Evolutionary conservation across 2,329 filamentous ascomycete species (phyloP).

Genomic region (Berkeleyomyces rouxiae): DNA sequence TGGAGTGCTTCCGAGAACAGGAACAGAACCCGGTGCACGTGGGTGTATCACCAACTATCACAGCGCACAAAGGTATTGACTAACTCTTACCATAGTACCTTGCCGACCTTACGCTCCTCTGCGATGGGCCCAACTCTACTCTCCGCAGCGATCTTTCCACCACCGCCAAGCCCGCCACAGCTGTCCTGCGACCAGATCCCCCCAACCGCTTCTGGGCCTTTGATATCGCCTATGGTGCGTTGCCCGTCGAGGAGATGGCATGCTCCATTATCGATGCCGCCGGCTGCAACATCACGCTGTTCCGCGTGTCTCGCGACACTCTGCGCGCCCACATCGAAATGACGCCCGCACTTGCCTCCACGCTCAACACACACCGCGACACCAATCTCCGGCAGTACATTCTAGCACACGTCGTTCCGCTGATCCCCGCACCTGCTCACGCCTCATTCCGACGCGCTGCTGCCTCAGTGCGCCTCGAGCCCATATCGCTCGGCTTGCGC

Average conservation of each 20-base stretch:
- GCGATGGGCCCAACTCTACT: conserved; percentile 5
- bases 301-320: conserved; percentile 18
- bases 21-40: conserved; percentile 7
- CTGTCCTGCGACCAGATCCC: conserved; percentile 15
- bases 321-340: conserved; percentile 19
- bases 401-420: neutral
- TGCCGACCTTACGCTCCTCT: conserved; percentile 11
- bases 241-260: conserved; percentile 12
- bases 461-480: conserved; percentile 15
- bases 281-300: conserved; percentile 17
- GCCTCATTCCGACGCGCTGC: conserved; percentile 2
- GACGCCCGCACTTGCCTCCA: conserved; percentile 15
- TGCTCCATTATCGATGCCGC: conserved; percentile 20
- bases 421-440: conserved; percentile 3
- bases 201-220: conserved; percentile 18
- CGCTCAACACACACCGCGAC: neutral
- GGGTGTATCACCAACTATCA: neutral
- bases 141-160: conserved; percentile 16
- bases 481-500: conserved; percentile 11
- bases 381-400: conserved; percentile 14
- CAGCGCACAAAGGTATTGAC: neutral
- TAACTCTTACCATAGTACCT: conserved; percentile 5
- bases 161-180: conserved; percentile 18
- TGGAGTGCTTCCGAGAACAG: conserved; percentile 3
- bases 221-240: conserved; percentile 17